Evolutionary conservation across 2,329 filamentous ascomycete genomes (phyloP), one percentile per base, ranked within the genome.

Genomic region (Neonectria neomacrospora): DNA sequence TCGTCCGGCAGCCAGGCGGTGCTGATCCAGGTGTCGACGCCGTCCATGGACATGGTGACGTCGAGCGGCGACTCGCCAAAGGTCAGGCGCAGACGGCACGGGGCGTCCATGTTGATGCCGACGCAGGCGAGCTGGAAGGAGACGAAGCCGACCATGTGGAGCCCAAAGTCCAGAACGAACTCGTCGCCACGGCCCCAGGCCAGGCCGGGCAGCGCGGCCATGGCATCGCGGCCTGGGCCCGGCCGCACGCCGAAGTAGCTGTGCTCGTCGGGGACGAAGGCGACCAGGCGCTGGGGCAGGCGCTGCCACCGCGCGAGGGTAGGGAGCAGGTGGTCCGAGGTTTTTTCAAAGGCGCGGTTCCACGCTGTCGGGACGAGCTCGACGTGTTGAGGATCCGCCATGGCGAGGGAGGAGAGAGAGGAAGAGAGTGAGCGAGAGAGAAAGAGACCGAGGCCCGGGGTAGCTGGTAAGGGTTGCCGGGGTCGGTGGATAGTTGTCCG

Each of bases 1-100:
- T 79, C 77, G 53, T 79, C 76, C 0, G 77, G 77, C 5, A 79
- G 72, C 77, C 77, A 78, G 18, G 72, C 71, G 7, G 75, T 79
- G 57, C 76, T 77, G 62, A 79, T 79, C 76, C 74, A 78, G 7
- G 77, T 76, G n/a, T 77, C 65, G 58, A 75, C 74, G 11, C 67
- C 64, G 47, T 77, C 69, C 67, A 78, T 71, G 39, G 67, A 56
- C 56, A 77, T 73, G 1, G 74, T 76, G n/a, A 79, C 76, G 64
- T 79, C 78, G 4, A 74, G 68, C 0, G 78, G 77, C 12, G 74
- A 73, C 58, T 79, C 77, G 8, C 77, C 78, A 65, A 79, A 79
- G 3, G 74, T 77, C 47, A 79, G 62, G 20, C 74, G 70, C 37
- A 79, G 58, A 41, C 78, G 64, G 8, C 73, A 74, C 18, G 77